These are phyloP conservation scores for Tothia fuscella DNA, from an alignment of 2,329 filamentous ascomycete genomes.

Conservation along the genomic window DNA sequence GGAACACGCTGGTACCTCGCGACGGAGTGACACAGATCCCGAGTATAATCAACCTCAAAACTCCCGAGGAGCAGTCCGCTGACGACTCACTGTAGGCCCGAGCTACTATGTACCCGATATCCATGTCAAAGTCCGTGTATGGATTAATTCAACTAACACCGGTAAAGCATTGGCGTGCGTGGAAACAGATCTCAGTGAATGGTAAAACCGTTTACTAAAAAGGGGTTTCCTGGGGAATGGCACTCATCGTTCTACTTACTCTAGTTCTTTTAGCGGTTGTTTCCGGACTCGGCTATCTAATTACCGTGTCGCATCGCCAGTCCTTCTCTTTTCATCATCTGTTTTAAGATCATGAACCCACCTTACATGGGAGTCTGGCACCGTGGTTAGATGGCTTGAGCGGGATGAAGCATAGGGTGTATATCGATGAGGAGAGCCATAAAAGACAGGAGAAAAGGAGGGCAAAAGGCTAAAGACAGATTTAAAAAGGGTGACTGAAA, in stretches of 20 bases:
- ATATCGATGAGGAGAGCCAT: too few relatives aligned
- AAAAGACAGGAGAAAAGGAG: too few relatives aligned
- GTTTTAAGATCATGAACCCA: too few relatives aligned
- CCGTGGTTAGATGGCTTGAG: too few relatives aligned
- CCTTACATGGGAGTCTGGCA: too few relatives aligned
- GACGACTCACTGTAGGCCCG: slow-evolving; percentile 43
- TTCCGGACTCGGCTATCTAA: slow-evolving; percentile 81
- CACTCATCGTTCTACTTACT: slow-evolving; percentile 73
- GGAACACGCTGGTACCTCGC: slow-evolving; percentile 48
- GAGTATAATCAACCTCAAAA: slow-evolving; percentile 28
- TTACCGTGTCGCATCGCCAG: slow-evolving; percentile 88
- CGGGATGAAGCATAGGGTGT: too few relatives aligned
- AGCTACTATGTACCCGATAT: slow-evolving; percentile 84
- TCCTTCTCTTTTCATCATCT: too few relatives aligned
- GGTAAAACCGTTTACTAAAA: slow-evolving; percentile 82
- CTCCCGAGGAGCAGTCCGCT: not conserved
- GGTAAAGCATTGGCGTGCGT: slow-evolving; percentile 66
- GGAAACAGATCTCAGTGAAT: slow-evolving; percentile 76
- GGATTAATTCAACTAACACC: slow-evolving; percentile 59
- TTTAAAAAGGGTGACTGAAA: too few relatives aligned
- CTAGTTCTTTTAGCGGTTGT: slow-evolving; percentile 77
- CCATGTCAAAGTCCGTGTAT: slow-evolving; percentile 72
- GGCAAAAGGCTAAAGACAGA: too few relatives aligned
- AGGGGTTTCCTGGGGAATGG: slow-evolving; percentile 81
- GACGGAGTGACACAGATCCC: slow-evolving; percentile 56